Evolutionary conservation across 78 protist genomes (phyloP).

Genomic region (Trichosphaerium sp.): DNA sequence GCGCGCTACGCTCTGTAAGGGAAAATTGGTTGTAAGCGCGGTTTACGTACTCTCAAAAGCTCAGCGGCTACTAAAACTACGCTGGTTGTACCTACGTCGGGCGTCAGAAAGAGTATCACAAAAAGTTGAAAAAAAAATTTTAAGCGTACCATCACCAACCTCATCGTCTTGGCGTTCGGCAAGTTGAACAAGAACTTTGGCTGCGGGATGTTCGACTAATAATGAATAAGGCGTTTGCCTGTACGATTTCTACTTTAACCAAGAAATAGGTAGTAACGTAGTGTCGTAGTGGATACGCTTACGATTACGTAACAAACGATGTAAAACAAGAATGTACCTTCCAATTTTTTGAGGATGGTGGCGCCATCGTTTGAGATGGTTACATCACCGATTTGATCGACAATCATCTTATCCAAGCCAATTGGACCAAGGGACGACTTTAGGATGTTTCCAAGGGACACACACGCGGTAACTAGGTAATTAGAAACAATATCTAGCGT

Average conservation of each 20-base stretch:
- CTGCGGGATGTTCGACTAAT: conserved; percentile 98
- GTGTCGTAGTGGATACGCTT: no score
- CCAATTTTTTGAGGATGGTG: conserved; percentile 83
- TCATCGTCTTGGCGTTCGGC: conserved; percentile 89
- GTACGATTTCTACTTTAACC: no score
- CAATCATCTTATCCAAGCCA: conserved; percentile 99
- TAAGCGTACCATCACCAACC: conserved; percentile 87
- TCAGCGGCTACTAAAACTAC: conserved; percentile 98
- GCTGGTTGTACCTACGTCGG: conserved; percentile 98
- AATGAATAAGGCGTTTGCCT: no score
- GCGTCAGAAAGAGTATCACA: no score
- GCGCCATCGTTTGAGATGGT: conserved; percentile 94
- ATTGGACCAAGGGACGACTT: conserved; percentile 96
- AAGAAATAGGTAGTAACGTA: no score
- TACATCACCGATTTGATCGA: conserved; percentile 94
- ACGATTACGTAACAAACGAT: no score
- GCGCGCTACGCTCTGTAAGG: conserved; percentile 55
- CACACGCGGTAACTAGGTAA: conserved; percentile 72
- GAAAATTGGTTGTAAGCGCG: background rate
- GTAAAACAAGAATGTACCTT: no score
- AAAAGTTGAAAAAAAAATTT: no score
- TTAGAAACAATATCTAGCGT: background rate
- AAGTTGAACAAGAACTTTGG: conserved; percentile 82
- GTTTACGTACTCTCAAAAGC: conserved; percentile 54
- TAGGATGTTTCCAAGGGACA: conserved; percentile 92